Base-by-base conservation (phyloP, 1,284 basidiomycete genomes). In the Trichosporon faecale region DNA sequence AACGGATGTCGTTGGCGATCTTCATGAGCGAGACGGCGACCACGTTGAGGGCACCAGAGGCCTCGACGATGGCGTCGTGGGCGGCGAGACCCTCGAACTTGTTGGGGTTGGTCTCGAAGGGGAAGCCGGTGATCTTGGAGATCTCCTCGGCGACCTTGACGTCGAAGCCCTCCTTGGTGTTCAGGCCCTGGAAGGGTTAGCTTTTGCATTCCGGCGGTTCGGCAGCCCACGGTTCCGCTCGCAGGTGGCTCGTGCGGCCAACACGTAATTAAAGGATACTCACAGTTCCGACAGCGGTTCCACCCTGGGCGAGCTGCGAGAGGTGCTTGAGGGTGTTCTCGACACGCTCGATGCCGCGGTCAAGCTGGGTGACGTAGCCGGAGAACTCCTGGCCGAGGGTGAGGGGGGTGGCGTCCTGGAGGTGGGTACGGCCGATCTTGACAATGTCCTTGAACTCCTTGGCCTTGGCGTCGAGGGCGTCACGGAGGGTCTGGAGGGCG, bases 381-480 rank as follows among this genome's bases (percentile, higher is more conserved):
- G 92, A 93, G 85, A 99, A 99, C 85, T 99, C 97, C 86, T 99
- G 97, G 35, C 97, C 97, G 46, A 99, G 90, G 12, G 97, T 98
- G 74, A 99, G 85, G 12, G 97, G 97, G 0, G 97, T 99, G 16
- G 97, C 97, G 84, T 99, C 97, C 87, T 96, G 94, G 75, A 99
- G 86, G 84, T 99, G 97, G 12, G 97, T 99, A 69, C 97, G 91
- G 44, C 97, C 97, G 78, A 99, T 99, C 86, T 99, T 99, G 86
- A 99, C 95, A 78, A 99, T 98, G 77, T 91, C 83, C 31, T 91
- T 89, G 80, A 97, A 98, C 4, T 86, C 87, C 77, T 91, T 89
- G 46, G 89, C 86, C 86, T 98, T 99, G 68, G 85, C 88, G 69
- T 91, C 89, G 66, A 99, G 86, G 4, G 92, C 95, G 79, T 91